Evolutionary conservation across 208 protist species (phyloP), one percentile per base, ranked within the genome.

Genomic region (Novymonas esmeraldas): DNA sequence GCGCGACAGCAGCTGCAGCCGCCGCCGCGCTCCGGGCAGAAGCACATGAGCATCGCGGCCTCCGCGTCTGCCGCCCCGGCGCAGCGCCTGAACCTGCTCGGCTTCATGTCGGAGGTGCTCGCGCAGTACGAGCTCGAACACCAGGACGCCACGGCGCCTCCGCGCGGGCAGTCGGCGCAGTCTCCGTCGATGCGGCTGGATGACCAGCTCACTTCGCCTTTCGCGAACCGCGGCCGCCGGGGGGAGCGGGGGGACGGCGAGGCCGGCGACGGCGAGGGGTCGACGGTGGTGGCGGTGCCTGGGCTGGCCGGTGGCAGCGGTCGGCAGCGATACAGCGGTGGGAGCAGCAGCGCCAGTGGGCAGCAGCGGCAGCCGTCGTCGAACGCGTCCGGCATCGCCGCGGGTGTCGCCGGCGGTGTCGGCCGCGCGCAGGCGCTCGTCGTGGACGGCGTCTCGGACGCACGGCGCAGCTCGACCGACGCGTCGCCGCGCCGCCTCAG

Each of bases 71-170:
- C 48, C 16, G 41, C 50, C 44, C 58, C 10, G 26, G 46, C 52
- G n/a, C 2, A 64, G 3, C 66, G 67, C 2, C 52, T 95, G 41
- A 87, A 91, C 38, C 56, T 95, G 13, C 76, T 93, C 14, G 70
- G 74, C 54, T 95, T 95, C 42, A 95, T 95, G 90, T 70, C 71
- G 41, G 90, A 93, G 3, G 83, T 65, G 22, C 45, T 76, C 1
- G 61, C 49, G 2, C 52, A 79, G 31, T 75, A 55, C 33, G 36
- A 74, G 48, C 44, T 79, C n/a, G 58, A 64, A 9, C 55, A 26
- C 0, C 33, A 60, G 3, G 49, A 52, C 7, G 41, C 67, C 26
- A 24, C n/a, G 4, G 26, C 3, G 24, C 59, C 33, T 22, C 31
- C 0, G n/a, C 28, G n/a, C 2, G 20, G 18, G 34, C 57, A 41